Conservation (phyloP, 257 asterid genomes). For the Nicotiana noctiflora region DNA sequence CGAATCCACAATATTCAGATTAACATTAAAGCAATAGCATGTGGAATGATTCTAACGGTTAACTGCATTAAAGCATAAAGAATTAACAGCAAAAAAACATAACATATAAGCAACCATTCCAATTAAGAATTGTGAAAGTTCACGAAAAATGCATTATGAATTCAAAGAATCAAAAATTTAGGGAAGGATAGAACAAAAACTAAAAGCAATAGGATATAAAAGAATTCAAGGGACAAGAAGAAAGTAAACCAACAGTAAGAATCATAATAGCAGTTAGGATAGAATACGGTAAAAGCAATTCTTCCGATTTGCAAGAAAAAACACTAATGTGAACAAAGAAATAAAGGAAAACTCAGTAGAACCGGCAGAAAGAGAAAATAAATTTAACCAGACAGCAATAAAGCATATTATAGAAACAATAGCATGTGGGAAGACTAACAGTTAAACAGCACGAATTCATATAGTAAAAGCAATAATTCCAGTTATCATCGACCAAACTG, state of each 20-base stretch:
- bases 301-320: neutral
- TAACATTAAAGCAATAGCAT: no score
- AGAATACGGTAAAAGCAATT: neutral
- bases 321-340: neutral
- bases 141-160: no score
- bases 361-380: neutral
- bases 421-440: neutral
- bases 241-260: neutral
- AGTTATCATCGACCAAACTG: neutral
- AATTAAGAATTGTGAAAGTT: no score
- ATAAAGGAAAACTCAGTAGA: neutral
- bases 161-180: no score
- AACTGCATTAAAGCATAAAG: no score
- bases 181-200: no score
- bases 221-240: neutral
- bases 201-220: neutral
- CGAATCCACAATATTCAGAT: no score
- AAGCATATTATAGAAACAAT: neutral
- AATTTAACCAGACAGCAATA: neutral
- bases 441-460: neutral
- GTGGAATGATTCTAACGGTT: no score
- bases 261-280: neutral
- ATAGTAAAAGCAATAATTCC: neutral
- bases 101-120: no score
- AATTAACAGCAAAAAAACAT: no score